phyloP scores from a whole-genome alignment of 2,329 filamentous ascomycete genomes.

The Talaromyces atroroseus region DNA sequence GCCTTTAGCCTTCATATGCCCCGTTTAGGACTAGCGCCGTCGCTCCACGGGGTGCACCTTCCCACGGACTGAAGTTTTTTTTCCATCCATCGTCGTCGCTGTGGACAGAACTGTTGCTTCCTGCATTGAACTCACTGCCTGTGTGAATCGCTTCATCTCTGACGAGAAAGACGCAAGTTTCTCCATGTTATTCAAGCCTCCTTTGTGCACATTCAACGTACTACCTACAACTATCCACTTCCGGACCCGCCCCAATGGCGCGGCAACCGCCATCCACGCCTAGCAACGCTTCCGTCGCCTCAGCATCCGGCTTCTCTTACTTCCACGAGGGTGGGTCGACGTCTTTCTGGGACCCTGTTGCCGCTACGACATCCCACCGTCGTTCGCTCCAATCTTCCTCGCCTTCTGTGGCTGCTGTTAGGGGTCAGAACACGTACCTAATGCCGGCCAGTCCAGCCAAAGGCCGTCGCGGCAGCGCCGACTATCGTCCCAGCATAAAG shows the following conservation, averaged over 20 bases:
- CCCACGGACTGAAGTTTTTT: slow-evolving; percentile 22
- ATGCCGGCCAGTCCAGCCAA: slow-evolving; percentile 82
- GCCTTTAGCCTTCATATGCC: neutral
- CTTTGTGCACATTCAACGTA: neutral
- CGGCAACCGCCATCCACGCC: slow-evolving; percentile 22
- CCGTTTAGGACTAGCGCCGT: neutral
- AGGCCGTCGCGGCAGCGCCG: slow-evolving; percentile 54
- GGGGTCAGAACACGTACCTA: slow-evolving; percentile 70
- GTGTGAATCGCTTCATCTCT: neutral
- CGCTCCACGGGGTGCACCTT: slow-evolving; percentile 6
- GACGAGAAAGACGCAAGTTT: neutral
- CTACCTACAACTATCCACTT: neutral
- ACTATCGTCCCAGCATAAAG: slow-evolving; percentile 80
- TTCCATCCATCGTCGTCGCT: too few relatives aligned
- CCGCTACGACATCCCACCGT: slow-evolving; percentile 22
- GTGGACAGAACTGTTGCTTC: too few relatives aligned
- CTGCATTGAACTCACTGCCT: neutral
- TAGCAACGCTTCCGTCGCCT: slow-evolving; percentile 19
- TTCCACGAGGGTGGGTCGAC: slow-evolving; percentile 27
- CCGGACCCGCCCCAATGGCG: slow-evolving; percentile 25
- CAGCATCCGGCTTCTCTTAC: slow-evolving; percentile 19
- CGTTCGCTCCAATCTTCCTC: slow-evolving; percentile 21
- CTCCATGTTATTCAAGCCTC: neutral
- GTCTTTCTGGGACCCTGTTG: slow-evolving; percentile 19
- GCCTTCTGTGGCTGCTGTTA: slow-evolving; percentile 29